Base-by-base conservation (phyloP, 495 filamentous ascomycete genomes). In the Glutinoglossum americanum region DNA sequence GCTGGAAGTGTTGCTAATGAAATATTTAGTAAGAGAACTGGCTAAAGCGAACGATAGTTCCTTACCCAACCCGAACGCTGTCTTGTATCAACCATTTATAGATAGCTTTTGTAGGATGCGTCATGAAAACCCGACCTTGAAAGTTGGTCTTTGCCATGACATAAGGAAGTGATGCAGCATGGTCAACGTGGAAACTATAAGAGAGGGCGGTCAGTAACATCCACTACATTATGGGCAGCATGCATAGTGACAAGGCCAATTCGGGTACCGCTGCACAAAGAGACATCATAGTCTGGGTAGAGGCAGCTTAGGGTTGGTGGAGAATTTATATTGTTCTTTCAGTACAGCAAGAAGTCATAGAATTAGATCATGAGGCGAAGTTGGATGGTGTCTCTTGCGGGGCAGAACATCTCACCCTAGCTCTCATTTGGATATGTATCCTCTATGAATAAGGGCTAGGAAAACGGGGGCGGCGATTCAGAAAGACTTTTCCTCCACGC, bases 71-170 rank as follows among this genome's bases (percentile, higher is more conserved):
- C 59, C 92, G 82, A 28, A 98, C 84, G 65, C 85, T 89, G 70
- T 98, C 92, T 67, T 94, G 88, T 55, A 97, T 94, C 35, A 98
- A 76, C 89, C 90, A 96, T 74, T 96, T 97, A 76, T 98, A 98
- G 69, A 98, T 98, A 60, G 92, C 92, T 70, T 96, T 96, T 26
- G 92, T 98, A 5, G 92, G 85, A 72, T 97, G 92, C 27, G 92
- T 98, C 90, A 96, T 98, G 72, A 96, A 96, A 58, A 96, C 89
- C 28, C 89, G 80, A 56, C 92, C 92, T 61, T 84, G 82, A 76
- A 98, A 98, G 65, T 93, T 94, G 51, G 92, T 96, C 70, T 98
- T 97, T 59, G 90, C 83, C 66, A 98, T 79, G 57, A 98, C 92
- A 69, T 96, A 98, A 35, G 92, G 92, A 27, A 98, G 76, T 19